Evolutionary conservation across 1,284 basidiomycete species (phyloP), one percentile per base, ranked within the genome.

Genomic region (Ustilago nuda): DNA sequence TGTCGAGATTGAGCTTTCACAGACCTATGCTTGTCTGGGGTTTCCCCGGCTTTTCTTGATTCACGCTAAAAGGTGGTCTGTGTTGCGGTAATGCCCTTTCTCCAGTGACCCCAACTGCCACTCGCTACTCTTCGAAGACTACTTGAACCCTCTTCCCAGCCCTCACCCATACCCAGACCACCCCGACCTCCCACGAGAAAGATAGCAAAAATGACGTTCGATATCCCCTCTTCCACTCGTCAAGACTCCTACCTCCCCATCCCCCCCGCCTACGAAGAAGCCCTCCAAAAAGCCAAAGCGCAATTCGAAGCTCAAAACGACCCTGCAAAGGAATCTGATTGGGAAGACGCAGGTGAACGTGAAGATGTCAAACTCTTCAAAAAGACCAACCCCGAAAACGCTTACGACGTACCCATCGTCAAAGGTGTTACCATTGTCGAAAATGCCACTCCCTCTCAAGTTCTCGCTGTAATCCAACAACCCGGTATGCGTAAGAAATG

Each of bases 401-500:
- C 78, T 30, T 67, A 60, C 63, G 82, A 74, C 32, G 69, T 82
- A 1, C 82, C 82, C 57, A 70, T 74, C 63, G 79, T 80, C 36
- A 73, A 77, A 48, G 82, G 82, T 19, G 55, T 53, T 19, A 80
- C 81, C 17, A 19, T 78, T 15, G 77, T 84, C 51, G 82, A 84
- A 61, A 72, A 71, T 33, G 80, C 79, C 43, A 82, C 82, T 2
- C 82, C 82, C 9, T 61, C 74, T 8, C 68, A 84, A 61, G 66
- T 84, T 8, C 56, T 81, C 4, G 76, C 78, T 23, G 72, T 79
- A 15, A 71, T 84, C 57, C 79, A 82, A 64, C 72, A 80, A 45
- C 82, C 82, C 12, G 79, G 79, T 19, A 76, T 83, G 61, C 72
- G 82, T 35, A 81, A 81, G 53, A 82, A 82, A 62, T 84, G 82